These are phyloP conservation scores for Teratosphaeria gauchensis DNA, from an alignment of 2,329 filamentous ascomycete genomes.

Conservation along the genomic window DNA sequence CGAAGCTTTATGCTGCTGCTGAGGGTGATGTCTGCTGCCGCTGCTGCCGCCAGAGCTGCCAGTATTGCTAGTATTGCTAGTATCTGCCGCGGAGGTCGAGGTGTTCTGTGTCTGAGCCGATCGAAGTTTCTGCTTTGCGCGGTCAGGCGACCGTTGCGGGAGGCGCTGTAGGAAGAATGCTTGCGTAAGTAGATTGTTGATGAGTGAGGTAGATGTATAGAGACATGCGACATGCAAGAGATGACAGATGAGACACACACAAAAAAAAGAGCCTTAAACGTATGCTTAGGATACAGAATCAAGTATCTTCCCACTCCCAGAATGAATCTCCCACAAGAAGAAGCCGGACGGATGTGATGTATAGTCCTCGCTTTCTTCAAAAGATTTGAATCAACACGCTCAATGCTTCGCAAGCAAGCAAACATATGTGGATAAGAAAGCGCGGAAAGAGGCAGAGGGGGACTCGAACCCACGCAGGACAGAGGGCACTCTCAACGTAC, in stretches of 20 bases:
- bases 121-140: background rate
- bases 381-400: background rate
- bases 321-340: background rate
- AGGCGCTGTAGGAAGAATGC: background rate
- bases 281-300: conserved; percentile 1
- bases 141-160: background rate
- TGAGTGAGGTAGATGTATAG: background rate
- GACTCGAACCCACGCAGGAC: conserved; percentile 2
- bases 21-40: background rate
- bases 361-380: background rate
- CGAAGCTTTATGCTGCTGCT: background rate
- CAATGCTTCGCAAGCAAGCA: background rate
- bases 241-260: background rate
- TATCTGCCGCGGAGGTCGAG: background rate
- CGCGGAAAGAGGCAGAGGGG: background rate
- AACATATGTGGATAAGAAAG: background rate
- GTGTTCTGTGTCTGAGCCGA: no score
- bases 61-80: no score
- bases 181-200: background rate
- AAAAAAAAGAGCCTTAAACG: background rate
- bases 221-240: background rate
- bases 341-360: background rate
- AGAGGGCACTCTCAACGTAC: conserved; percentile 25
- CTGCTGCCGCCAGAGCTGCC: background rate
- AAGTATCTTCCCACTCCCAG: background rate